A percentile compares a stretch with the other conserved stretches of the same genome.
phyloP scores from a whole-genome alignment of 805 yeast genomes.

The Schwanniomyces occidentalis region DNA sequence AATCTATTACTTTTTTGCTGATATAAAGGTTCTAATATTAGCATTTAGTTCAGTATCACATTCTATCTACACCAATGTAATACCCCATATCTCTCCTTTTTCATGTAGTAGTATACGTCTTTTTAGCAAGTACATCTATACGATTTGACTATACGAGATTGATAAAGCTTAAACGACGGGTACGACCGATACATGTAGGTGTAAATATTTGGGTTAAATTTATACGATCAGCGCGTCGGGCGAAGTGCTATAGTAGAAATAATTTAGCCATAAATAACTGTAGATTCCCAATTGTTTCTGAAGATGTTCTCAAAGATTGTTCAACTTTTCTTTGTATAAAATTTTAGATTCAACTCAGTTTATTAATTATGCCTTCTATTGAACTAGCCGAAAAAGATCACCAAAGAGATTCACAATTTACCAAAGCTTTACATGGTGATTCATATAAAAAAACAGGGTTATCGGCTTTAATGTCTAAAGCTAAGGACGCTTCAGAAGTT shows the following conservation, averaged over 20 bases:
- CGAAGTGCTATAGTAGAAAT: too few relatives aligned
- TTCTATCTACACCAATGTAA: too few relatives aligned
- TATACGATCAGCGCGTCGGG: too few relatives aligned
- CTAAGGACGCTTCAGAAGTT: conserved; percentile 70
- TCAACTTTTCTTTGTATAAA: neutral
- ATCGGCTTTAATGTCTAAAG: conserved; percentile 73
- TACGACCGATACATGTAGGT: conserved; percentile 8
- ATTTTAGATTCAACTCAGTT: neutral
- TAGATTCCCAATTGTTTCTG: too few relatives aligned
- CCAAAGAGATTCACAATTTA: conserved; percentile 66
- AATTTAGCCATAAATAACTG: neutral
- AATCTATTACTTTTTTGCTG: too few relatives aligned
- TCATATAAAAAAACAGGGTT: conserved; percentile 69
- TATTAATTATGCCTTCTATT: conserved; percentile 14
- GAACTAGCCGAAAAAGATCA: conserved; percentile 51
- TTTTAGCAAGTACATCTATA: too few relatives aligned
- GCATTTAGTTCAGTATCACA: too few relatives aligned
- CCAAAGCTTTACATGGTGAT: conserved; percentile 85
- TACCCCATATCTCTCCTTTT: too few relatives aligned
- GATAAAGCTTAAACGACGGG: conserved; percentile 11
- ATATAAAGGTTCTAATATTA: too few relatives aligned
- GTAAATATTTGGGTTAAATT: conserved; percentile 6
- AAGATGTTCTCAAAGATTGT: neutral
- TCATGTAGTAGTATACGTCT: too few relatives aligned
- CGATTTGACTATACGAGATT: conserved; percentile 3